A percentile compares a stretch with the other conserved stretches of the same genome.
These are phyloP conservation scores for Sequoiadendron giganteum DNA, from an alignment of 75 land plant genomes.

Conservation along the genomic window DNA sequence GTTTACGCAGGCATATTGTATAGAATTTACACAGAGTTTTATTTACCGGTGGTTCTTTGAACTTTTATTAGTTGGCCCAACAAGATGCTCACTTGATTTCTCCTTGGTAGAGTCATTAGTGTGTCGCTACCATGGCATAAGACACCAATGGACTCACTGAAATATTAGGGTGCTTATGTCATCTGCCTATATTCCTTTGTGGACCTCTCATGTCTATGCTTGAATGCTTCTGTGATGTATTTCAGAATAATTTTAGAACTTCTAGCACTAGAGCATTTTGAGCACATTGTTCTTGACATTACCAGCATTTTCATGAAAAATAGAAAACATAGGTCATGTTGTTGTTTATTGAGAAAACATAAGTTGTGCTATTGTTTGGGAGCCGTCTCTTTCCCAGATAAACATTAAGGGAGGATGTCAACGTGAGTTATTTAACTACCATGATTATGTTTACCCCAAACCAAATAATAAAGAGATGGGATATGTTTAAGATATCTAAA, in stretches of 20 bases:
- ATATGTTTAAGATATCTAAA: not conserved
- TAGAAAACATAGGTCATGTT: not conserved
- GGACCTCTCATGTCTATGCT: not conserved
- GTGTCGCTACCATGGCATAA: not conserved
- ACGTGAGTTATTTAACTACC: not conserved
- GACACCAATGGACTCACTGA: not conserved
- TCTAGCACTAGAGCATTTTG: not conserved
- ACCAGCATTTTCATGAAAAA: not conserved
- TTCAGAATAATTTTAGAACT: not conserved
- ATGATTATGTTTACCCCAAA: not conserved
- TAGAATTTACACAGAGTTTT: not conserved
- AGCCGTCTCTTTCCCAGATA: not conserved
- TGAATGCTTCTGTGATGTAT: not conserved
- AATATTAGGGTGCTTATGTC: not conserved
- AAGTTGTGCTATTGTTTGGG: not conserved
- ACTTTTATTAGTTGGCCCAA: not conserved
- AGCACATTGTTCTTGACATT: not conserved
- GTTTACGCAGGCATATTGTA: not conserved
- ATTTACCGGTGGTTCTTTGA: not conserved
- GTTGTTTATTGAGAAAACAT: not conserved
- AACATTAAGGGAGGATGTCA: not conserved
- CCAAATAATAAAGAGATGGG: not conserved
- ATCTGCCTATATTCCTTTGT: not conserved
- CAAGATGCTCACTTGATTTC: not conserved
- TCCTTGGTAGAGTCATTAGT: not conserved